Base-by-base conservation (phyloP, 1,139 yeast genomes). In the Yamadazyma pseudoaaseri region DNA sequence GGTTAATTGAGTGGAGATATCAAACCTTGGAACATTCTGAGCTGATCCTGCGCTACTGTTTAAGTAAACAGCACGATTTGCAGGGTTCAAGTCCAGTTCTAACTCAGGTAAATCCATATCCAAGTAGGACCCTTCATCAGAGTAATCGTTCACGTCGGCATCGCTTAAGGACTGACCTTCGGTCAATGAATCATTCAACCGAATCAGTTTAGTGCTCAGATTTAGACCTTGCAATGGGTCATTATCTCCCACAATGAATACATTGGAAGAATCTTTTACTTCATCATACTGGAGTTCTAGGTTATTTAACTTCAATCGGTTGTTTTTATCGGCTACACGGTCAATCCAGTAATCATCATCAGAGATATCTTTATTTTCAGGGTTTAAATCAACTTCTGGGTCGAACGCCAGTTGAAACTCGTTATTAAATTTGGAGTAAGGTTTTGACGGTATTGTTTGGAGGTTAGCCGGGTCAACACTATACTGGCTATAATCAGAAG, bases 341-440 rank as follows among this genome's bases (percentile, higher is more conserved):
- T 38, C 41, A 24, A 38, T 30, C 43, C 43, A 39, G n/a, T 11
- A 6, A 9, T 22, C 25, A 8, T 22, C 12, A 8, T 8, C 21
- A 10, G 21, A 7, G 10, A 18, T 7, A 18, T 18, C 21, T 7
- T 7, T 18, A 18, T 18, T 18, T 18, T 18, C 21, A 7, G 21
- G 21, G 9, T 18, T 18, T 18, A 18, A 7, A 18, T 18, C 21
- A 7, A 10, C 7, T 7, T 10, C 21, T 10, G 21, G 10, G 10
- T 18, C 21, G 9, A 18, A 18, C n/a, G n/a, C n/a, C n/a, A n/a
- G n/a, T n/a, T n/a, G n/a, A n/a, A n/a, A n/a, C n/a, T n/a, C n/a
- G 10, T 10, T 7, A 18, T 18, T 7, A 10, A 18, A 18, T 18
- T 18, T 18, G 7, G 21, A 18, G 21, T 10, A 18, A 7, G 7